Percentiles rank a stretch among this genome's conserved stretches.
Conservation (phyloP, 2,329 filamentous ascomycete genomes). For the Chaetomium sp. region DNA sequence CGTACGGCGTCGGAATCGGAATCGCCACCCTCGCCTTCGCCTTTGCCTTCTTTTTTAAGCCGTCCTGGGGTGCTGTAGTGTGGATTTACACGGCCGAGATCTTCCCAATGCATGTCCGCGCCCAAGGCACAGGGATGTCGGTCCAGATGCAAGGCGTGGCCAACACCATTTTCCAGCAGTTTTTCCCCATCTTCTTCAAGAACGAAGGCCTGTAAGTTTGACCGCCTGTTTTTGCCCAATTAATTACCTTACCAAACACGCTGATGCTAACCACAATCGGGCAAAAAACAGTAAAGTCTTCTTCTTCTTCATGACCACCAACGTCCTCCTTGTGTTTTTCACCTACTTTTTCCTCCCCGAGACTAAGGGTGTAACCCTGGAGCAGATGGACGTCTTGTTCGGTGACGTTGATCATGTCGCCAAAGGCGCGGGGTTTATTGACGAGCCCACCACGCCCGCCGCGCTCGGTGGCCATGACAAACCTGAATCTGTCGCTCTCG, state of each 20-base stretch:
- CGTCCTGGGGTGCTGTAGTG: not conserved
- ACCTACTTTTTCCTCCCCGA: constrained; percentile 3
- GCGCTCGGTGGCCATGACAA: too few relatives aligned
- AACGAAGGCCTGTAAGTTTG: constrained; percentile 8
- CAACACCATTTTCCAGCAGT: constrained; percentile 17
- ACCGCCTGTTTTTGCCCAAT: not conserved
- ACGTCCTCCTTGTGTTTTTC: not conserved
- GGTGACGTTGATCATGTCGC: constrained; percentile 5
- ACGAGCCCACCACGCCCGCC: too few relatives aligned
- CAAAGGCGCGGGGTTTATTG: not conserved
- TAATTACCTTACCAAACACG: not conserved
- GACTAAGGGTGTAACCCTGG: constrained; percentile 2
- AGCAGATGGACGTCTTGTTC: constrained; percentile 7
- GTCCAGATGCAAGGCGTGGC: constrained; percentile 9
- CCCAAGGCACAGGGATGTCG: not conserved
- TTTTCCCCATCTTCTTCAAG: constrained; percentile 8
- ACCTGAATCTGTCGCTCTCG: too few relatives aligned
- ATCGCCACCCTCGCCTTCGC: constrained; percentile 1
- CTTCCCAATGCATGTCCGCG: constrained; percentile 3
- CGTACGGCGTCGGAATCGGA: not conserved
- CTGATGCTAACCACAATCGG: not conserved
- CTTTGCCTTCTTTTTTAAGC: constrained; percentile 9
- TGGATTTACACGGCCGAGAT: constrained; percentile 7
- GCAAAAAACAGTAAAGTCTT: not conserved
- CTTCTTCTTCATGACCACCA: constrained; percentile 8